phyloP scores from a whole-genome alignment of 2,329 filamentous ascomycete species.

The Aspergillus uvarum region DNA sequence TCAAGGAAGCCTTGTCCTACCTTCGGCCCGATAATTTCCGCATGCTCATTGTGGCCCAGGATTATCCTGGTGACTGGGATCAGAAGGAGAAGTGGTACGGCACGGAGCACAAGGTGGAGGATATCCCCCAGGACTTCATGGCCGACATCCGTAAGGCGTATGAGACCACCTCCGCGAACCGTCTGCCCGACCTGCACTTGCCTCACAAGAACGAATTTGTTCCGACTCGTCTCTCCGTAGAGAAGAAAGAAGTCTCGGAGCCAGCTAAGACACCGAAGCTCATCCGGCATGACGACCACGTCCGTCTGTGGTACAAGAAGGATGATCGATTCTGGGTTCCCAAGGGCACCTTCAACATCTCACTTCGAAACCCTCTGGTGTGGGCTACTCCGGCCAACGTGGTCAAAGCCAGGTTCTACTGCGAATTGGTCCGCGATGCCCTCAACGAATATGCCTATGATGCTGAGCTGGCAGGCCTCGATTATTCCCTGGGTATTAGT shows the following conservation, averaged over 20 bases:
- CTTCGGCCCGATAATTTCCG: constrained; percentile 87
- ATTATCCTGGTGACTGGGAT: constrained; percentile 80
- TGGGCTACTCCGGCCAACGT: constrained; percentile 74
- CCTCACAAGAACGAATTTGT: constrained; percentile 96
- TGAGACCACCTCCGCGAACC: constrained; percentile 55
- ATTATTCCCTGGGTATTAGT: constrained; percentile 75
- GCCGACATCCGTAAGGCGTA: constrained; percentile 66
- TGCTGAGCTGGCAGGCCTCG: constrained; percentile 84
- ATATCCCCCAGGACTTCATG: constrained; percentile 74
- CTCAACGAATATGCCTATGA: constrained; percentile 94
- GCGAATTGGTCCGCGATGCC: constrained; percentile 82
- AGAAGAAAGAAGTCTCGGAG: constrained; percentile 84
- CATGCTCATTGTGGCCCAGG: constrained; percentile 77
- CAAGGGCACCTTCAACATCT: constrained; percentile 82
- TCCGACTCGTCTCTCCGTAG: constrained; percentile 86
- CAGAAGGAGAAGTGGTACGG: constrained; percentile 96
- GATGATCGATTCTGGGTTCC: constrained; percentile 98
- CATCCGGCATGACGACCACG: constrained; percentile 77
- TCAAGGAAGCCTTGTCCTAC: constrained; percentile 70
- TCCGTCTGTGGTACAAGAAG: constrained; percentile 95
- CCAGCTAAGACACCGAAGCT: constrained; percentile 73
- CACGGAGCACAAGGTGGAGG: constrained; percentile 84
- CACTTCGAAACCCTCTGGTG: constrained; percentile 75
- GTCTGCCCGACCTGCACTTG: constrained; percentile 73
- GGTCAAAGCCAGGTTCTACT: constrained; percentile 76